Percentiles rank a stretch among this genome's conserved stretches.
Conservation (phyloP, 176 grass and related monocot species). For the Aegilops sharonensis region DNA sequence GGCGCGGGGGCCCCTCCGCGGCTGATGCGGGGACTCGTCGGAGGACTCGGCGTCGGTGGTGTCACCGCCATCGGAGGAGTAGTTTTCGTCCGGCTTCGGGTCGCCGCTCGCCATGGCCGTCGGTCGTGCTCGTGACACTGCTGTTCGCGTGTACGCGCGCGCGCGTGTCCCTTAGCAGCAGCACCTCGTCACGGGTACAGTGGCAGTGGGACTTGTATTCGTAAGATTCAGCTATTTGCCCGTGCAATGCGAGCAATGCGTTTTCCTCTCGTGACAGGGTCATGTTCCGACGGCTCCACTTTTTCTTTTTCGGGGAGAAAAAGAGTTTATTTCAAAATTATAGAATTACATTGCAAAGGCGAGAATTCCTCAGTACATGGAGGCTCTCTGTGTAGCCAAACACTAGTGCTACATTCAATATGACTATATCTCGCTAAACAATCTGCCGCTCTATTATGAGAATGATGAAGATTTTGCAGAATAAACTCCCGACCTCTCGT, state of each 20-base stretch:
- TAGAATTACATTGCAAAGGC: too few relatives aligned
- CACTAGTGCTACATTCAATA: too few relatives aligned
- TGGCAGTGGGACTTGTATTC: not conserved
- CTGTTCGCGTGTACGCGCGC: not conserved
- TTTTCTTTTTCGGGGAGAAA: too few relatives aligned
- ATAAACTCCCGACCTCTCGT: too few relatives aligned
- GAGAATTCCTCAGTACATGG: too few relatives aligned
- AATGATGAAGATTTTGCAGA: too few relatives aligned
- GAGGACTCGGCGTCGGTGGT: conserved; percentile 32
- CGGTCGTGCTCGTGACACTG: not conserved
- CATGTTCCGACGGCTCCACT: too few relatives aligned
- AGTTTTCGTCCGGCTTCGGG: conserved; percentile 26
- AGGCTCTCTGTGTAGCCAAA: too few relatives aligned
- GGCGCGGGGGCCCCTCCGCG: not conserved
- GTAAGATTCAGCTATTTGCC: not conserved
- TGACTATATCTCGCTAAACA: too few relatives aligned
- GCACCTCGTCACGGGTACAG: conserved; percentile 1
- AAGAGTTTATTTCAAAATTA: too few relatives aligned
- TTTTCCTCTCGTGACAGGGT: too few relatives aligned
- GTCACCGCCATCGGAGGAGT: conserved; percentile 33
- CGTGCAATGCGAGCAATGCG: not conserved
- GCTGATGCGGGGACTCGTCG: not conserved
- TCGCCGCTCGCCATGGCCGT: conserved; percentile 37
- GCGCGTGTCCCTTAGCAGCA: not conserved
- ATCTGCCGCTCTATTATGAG: too few relatives aligned